phyloP scores from a whole-genome alignment of 441 rosid genomes.

The Capsella rubella region DNA sequence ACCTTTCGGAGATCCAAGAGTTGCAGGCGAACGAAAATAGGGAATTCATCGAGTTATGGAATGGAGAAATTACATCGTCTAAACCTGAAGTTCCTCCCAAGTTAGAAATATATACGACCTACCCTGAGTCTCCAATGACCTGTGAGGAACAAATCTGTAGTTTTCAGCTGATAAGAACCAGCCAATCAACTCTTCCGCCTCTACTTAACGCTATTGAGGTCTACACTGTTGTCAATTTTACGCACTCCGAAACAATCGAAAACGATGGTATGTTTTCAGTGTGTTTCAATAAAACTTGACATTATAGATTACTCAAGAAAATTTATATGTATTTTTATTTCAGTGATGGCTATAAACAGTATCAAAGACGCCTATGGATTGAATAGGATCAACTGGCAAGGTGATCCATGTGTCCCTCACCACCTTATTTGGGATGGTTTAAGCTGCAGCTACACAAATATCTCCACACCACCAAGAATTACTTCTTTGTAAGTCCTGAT shows the following conservation, averaged over 20 bases:
- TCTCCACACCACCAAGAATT: slow-evolving; percentile 24
- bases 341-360: slow-evolving; percentile 23
- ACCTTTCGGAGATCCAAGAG: no score
- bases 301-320: no score
- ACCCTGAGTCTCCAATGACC: no score
- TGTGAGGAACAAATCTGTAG: slow-evolving; percentile 14
- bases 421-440: slow-evolving; percentile 24
- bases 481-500: slow-evolving; percentile 31
- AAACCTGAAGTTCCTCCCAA: no score
- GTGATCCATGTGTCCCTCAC: slow-evolving; percentile 39
- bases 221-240: no score
- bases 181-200: slow-evolving; percentile 45
- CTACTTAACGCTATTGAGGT: slow-evolving; percentile 47
- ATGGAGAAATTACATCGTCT: no score
- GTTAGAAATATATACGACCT: no score
- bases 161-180: slow-evolving; percentile 36
- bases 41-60: no score
- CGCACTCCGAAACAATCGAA: slow-evolving; percentile 39
- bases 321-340: no score
- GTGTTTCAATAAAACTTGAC: no score
- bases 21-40: no score
- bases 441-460: slow-evolving; percentile 3
- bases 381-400: slow-evolving; percentile 40
- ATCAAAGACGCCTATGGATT: slow-evolving; percentile 30
- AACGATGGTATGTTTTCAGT: slow-evolving; percentile 16